phyloP scores from a whole-genome alignment of 352 stramenopile genomes.

The Pythium dissotocum region DNA sequence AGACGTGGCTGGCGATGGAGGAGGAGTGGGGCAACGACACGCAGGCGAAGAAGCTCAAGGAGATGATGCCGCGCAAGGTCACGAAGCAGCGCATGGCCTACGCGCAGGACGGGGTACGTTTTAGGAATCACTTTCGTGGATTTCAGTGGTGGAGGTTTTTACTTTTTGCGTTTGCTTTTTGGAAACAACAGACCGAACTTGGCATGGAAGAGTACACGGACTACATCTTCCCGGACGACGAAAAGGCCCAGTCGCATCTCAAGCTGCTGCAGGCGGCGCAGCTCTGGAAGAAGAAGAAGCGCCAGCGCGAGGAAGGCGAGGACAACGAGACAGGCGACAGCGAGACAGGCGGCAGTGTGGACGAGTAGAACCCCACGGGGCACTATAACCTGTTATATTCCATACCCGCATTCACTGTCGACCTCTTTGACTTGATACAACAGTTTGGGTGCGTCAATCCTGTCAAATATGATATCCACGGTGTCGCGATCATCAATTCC shows the following conservation, averaged over 20 bases:
- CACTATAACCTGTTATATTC: not conserved
- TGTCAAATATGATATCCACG: not conserved
- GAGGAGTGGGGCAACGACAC: constrained; percentile 59
- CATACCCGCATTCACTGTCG: not conserved
- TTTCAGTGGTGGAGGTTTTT: constrained; percentile 6
- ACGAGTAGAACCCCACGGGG: constrained; percentile 2
- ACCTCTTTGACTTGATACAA: not conserved
- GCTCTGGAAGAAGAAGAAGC: constrained; percentile 95
- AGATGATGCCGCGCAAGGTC: constrained; percentile 94
- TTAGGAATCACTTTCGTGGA: not conserved
- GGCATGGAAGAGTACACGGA: constrained; percentile 98
- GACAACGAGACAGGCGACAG: constrained; percentile 18
- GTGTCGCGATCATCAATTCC: not conserved
- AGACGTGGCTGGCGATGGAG: constrained; percentile 96
- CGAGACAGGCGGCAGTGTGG: constrained; percentile 4
- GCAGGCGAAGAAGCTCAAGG: constrained; percentile 88
- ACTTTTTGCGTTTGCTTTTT: not conserved
- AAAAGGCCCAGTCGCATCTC: constrained; percentile 93
- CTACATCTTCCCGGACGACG: constrained; percentile 99
- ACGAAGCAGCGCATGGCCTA: constrained; percentile 96
- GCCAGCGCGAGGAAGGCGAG: constrained; percentile 49
- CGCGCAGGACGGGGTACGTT: constrained; percentile 86
- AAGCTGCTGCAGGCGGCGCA: constrained; percentile 98
- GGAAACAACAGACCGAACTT: constrained; percentile 66
- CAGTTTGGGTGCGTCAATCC: not conserved